A percentile compares a stretch with the other conserved stretches of the same genome.
Conservation (phyloP, 495 filamentous ascomycete species). For the Penicillium roqueforti region DNA sequence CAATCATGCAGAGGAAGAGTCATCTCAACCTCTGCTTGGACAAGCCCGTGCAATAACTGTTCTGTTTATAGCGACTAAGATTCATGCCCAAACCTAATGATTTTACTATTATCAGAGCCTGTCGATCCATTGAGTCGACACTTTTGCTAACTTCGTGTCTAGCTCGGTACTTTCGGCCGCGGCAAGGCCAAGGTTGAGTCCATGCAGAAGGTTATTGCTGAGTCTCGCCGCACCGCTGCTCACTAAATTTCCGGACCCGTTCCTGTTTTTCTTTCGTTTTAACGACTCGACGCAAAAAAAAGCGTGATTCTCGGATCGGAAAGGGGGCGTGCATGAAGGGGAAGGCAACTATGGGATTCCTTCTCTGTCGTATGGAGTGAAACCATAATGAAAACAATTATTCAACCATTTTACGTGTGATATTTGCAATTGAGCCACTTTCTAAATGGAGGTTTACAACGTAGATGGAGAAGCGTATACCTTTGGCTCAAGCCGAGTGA, state of each 20-base stretch:
- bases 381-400: conserved; percentile 35
- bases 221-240: conserved; percentile 71
- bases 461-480: not conserved
- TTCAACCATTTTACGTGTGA: conserved; percentile 18
- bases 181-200: conserved; percentile 99
- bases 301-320: conserved; percentile 28
- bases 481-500: not conserved
- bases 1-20: not conserved
- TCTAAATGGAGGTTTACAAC: not conserved
- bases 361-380: conserved; percentile 25
- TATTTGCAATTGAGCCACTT: conserved; percentile 3
- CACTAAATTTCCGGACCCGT: conserved; percentile 58
- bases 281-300: conserved; percentile 29
- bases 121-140: not conserved
- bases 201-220: conserved; percentile 93
- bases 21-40: not conserved
- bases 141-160: conserved; percentile 19
- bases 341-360: conserved; percentile 33
- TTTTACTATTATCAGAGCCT: not conserved
- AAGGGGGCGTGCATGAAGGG: conserved; percentile 26
- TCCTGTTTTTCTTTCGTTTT: conserved; percentile 31
- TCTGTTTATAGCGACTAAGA: not conserved
- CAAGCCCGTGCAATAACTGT: not conserved
- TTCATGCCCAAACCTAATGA: not conserved
- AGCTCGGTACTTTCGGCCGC: conserved; percentile 95